Conservation (phyloP, 495 filamentous ascomycete genomes). For the Tetracladium setigerum region DNA sequence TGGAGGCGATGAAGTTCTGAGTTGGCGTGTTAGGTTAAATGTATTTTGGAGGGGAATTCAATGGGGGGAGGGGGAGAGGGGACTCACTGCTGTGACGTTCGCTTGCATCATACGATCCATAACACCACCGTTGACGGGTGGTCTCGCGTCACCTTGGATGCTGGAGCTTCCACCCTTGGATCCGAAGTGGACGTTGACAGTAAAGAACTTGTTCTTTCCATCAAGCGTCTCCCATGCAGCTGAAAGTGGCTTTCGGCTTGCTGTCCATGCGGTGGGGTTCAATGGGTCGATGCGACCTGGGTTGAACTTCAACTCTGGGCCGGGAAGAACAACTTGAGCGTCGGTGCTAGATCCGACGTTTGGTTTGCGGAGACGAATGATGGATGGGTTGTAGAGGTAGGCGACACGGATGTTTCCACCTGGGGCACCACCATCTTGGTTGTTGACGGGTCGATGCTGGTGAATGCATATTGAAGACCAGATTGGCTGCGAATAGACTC, state of each 20-base stretch:
- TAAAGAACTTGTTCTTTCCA: conserved; percentile 39
- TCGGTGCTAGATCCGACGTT: conserved; percentile 35
- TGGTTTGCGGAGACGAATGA: conserved; percentile 40
- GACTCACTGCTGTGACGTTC: conserved; percentile 38
- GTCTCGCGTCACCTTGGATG: conserved; percentile 47
- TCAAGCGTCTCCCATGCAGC: conserved; percentile 46
- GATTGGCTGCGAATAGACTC: conserved; percentile 31
- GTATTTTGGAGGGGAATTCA: not conserved
- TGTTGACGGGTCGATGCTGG: conserved; percentile 38
- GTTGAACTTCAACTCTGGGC: conserved; percentile 45
- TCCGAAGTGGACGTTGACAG: conserved; percentile 52
- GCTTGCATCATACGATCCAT: conserved; percentile 39
- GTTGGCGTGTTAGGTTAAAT: not conserved
- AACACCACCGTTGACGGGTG: conserved; percentile 53
- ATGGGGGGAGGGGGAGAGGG: not conserved
- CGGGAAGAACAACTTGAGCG: conserved; percentile 39
- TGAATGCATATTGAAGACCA: conserved; percentile 36
- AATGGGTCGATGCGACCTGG: conserved; percentile 50
- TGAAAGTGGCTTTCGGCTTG: conserved; percentile 48
- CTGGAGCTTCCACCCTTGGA: conserved; percentile 49
- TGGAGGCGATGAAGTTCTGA: conserved; percentile 28
- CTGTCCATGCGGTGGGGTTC: conserved; percentile 39
- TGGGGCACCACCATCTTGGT: conserved; percentile 47
- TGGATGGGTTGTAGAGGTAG: conserved; percentile 47
- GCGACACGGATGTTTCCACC: conserved; percentile 60